Conservation (phyloP, 2,329 filamentous ascomycete species). For the Coniochaeta sp. region DNA sequence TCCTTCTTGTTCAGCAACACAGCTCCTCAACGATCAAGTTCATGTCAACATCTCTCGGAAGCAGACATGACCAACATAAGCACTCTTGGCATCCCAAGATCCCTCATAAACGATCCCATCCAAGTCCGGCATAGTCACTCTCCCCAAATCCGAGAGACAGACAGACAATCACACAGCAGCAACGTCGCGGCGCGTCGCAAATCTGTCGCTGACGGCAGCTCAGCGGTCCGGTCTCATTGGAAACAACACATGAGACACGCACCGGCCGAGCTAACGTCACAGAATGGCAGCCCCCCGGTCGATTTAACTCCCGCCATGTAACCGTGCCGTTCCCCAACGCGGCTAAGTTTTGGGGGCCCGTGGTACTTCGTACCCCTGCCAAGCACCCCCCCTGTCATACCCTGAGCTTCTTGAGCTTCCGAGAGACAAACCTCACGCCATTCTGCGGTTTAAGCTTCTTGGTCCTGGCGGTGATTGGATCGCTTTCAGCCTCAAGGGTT, state of each 20-base stretch:
- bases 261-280: conserved; percentile 17
- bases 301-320: conserved; percentile 8
- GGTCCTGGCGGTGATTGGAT: conserved; percentile 10
- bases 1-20: too few relatives aligned
- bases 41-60: too few relatives aligned
- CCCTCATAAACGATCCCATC: too few relatives aligned
- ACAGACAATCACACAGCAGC: neutral
- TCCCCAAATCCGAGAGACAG: neutral
- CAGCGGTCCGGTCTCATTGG: conserved; percentile 17
- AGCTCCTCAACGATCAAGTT: too few relatives aligned
- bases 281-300: too few relatives aligned
- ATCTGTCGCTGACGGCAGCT: neutral
- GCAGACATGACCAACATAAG: too few relatives aligned
- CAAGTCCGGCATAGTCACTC: neutral
- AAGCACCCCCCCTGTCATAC: too few relatives aligned
- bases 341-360: neutral
- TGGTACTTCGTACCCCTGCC: conserved; percentile 2
- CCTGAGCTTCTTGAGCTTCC: too few relatives aligned
- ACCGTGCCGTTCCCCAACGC: conserved; percentile 10
- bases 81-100: too few relatives aligned
- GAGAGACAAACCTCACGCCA: conserved; percentile 11
- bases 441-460: conserved; percentile 14
- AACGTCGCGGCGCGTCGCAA: neutral
- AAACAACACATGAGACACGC: conserved; percentile 20
- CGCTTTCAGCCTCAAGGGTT: conserved; percentile 9